phyloP scores from a whole-genome alignment of 306 rosid genomes.

The Acacia melanoxylon region DNA sequence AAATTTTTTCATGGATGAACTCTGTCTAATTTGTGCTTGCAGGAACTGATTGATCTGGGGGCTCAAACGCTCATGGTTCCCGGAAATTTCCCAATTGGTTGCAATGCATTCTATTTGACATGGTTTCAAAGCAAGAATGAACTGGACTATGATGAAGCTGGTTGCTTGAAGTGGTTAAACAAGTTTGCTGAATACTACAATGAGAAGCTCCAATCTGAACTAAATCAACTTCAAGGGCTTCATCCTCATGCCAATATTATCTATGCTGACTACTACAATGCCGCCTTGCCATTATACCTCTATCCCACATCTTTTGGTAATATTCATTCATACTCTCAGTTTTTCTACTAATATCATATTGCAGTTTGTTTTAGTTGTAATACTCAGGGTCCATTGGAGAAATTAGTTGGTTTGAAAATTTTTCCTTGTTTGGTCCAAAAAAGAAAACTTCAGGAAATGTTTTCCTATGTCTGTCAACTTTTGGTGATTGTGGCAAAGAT shows the following conservation, averaged over 20 bases:
- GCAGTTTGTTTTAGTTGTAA: background rate
- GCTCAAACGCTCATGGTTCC: constrained; percentile 54
- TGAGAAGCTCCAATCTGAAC: constrained; percentile 36
- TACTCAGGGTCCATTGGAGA: background rate
- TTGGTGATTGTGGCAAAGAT: no score
- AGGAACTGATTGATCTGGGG: constrained; percentile 54
- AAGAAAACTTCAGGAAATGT: background rate
- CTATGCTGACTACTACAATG: constrained; percentile 55
- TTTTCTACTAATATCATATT: background rate
- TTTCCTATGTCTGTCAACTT: background rate
- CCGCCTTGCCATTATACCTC: constrained; percentile 35
- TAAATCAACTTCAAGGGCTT: constrained; percentile 27
- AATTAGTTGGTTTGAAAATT: background rate
- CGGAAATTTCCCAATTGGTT: constrained; percentile 53
- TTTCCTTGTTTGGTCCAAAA: background rate
- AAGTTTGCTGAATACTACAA: constrained; percentile 47
- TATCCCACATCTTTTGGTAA: constrained; percentile 42
- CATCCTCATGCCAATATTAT: constrained; percentile 40
- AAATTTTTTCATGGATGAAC: background rate
- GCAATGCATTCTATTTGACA: constrained; percentile 36
- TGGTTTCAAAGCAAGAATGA: constrained; percentile 7
- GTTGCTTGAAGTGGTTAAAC: constrained; percentile 54
- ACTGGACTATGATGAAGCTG: constrained; percentile 43
- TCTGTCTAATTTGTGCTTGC: background rate
- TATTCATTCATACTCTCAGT: background rate